phyloP scores from a whole-genome alignment of 331 rosid genomes.

The Acacia concinna region DNA sequence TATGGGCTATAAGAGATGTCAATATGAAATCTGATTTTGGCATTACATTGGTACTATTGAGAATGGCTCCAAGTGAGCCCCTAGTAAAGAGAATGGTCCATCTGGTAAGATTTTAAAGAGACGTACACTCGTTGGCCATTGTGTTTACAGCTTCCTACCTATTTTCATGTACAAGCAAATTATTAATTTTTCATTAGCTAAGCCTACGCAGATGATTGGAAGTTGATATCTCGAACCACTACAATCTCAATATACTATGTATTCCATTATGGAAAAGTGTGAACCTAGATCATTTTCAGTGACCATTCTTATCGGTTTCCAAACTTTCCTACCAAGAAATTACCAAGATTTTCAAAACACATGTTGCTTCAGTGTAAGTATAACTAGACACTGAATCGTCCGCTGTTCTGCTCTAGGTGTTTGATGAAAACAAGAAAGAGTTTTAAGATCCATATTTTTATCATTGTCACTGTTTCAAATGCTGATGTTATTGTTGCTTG shows the following conservation, averaged over 20 bases:
- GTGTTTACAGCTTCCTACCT: neutral
- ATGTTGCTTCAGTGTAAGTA: neutral
- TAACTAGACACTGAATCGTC: neutral
- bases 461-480: neutral
- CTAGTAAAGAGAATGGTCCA: slow-evolving; percentile 8
- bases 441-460: neutral
- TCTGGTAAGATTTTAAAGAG: slow-evolving; percentile 3
- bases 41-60: neutral
- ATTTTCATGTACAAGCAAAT: neutral
- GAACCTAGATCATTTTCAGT: neutral
- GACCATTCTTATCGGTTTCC: neutral
- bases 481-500: neutral
- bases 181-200: neutral
- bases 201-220: neutral
- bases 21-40: slow-evolving; percentile 5
- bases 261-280: neutral
- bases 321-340: neutral
- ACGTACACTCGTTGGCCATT: neutral
- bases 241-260: neutral
- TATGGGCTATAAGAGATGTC: slow-evolving; percentile 9
- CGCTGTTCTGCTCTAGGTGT: neutral
- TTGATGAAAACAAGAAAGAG: neutral
- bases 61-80: neutral
- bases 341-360: neutral
- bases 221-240: neutral